A percentile compares a stretch with the other conserved stretches of the same genome.
These are phyloP conservation scores for Xylariaceae sp. DNA, from an alignment of 2,329 filamentous ascomycete genomes.

Conservation along the genomic window DNA sequence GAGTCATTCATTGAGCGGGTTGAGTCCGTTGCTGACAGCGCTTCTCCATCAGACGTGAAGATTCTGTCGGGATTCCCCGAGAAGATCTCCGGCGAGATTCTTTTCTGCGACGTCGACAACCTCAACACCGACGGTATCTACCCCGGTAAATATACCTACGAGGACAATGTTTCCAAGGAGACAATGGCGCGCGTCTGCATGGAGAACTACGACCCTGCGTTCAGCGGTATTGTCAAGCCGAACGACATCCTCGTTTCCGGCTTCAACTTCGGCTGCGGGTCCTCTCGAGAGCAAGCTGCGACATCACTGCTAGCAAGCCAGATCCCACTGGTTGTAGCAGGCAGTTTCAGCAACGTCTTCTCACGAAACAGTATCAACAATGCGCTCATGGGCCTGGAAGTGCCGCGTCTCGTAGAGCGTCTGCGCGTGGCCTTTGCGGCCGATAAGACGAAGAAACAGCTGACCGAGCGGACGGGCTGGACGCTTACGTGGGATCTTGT, in stretches of 20 bases:
- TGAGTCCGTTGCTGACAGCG: neutral
- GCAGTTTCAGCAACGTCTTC: conserved; percentile 82
- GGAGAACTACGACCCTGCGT: conserved; percentile 77
- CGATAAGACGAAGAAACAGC: neutral
- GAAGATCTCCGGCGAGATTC: conserved; percentile 74
- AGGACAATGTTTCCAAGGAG: conserved; percentile 69
- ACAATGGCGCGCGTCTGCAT: conserved; percentile 88
- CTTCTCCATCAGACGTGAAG: conserved; percentile 34
- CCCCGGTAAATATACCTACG: conserved; percentile 86
- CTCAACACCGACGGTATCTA: conserved; percentile 93
- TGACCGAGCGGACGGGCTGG: conserved; percentile 48
- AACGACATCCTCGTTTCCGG: conserved; percentile 1
- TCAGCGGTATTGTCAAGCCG: neutral
- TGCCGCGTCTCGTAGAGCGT: conserved; percentile 60
- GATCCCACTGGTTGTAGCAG: conserved; percentile 73
- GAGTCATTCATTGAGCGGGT: neutral
- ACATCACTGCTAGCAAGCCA: conserved; percentile 77
- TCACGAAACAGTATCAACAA: conserved; percentile 75
- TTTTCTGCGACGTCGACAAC: conserved; percentile 57
- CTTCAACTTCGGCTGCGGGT: conserved; percentile 4
- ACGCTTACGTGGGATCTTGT: conserved; percentile 74
- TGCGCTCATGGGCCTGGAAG: conserved; percentile 65
- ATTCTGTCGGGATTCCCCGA: conserved; percentile 84
- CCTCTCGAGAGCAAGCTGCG: conserved; percentile 77
- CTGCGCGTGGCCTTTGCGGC: conserved; percentile 41